Base-by-base conservation (phyloP, 495 filamentous ascomycete genomes). In the Penicillium soppii region DNA sequence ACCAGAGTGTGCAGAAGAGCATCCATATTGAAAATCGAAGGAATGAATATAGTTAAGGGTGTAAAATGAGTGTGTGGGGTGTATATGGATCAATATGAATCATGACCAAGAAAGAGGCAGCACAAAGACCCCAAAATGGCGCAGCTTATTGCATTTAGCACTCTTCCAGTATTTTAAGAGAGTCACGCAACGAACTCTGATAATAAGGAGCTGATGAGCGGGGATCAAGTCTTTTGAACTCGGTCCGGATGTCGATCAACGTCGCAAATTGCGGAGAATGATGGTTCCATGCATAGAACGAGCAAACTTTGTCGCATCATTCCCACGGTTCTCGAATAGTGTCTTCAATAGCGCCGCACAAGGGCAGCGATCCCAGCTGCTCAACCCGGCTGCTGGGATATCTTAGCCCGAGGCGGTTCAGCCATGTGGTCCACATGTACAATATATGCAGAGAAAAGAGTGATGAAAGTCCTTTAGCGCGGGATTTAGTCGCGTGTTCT, bases 21-120 rank as follows among this genome's bases (percentile, higher is more conserved):
- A 4, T 67, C 49, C 66, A 69, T 68, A 7, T 32, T 58, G 44
- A 26, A 23, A 5, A 5, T 36, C 17, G 17, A 52, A 53, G 8
- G 49, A 53, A 20, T 38, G 37, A 47, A 48, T 37, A 13, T 43
- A 23, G 26, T 23, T 21, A 25, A 29, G n/a, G n/a, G 33, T 17
- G 26, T 37, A 37, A 61, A 63, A 46, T 17, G 58, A 62, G 50
- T 25, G 54, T 53, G 16, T 30, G 12, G 44, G 20, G 20, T 21
- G 12, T 7, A 22, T 25, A 21, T 5, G 16, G n/a, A 9, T 10
- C 29, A n/a, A 9, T 2, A 9, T 40, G 16, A 32, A 22, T 49
- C 41, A 33, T 20, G 33, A 4, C 45, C 38, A 20, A 13, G 5
- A 2, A 13, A 15, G 25, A 22, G 23, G 35, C 13, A 30, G 36